These are phyloP conservation scores for Apophysomyces trapeziformis DNA, from an alignment of 371 early-diverging fungal genomes.

Conservation along the genomic window DNA sequence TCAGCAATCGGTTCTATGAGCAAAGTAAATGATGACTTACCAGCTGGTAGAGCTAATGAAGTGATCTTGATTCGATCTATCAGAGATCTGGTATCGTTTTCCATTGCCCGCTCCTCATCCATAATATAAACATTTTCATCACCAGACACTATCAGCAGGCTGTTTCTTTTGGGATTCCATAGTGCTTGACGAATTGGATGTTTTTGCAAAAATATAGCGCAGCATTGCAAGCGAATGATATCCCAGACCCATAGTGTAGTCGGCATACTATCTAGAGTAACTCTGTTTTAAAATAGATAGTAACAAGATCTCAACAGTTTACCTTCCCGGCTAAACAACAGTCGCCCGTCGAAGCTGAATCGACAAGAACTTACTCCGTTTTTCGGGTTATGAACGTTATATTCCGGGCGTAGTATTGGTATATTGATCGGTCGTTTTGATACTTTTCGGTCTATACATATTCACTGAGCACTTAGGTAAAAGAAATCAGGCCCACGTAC, in stretches of 20 bases:
- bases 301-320: conserved; percentile 25
- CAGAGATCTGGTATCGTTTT: conserved; percentile 8
- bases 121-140: conserved; percentile 48
- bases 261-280: conserved; percentile 62
- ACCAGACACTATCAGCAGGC: conserved; percentile 57
- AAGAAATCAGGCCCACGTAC: conserved; percentile 17
- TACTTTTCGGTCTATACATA: conserved; percentile 35
- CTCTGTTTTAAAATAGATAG: background rate
- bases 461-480: conserved; percentile 1
- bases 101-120: conserved; percentile 28
- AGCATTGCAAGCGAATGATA: conserved; percentile 39
- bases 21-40: conserved; percentile 15
- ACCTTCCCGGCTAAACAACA: conserved; percentile 57
- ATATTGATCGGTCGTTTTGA: conserved; percentile 46
- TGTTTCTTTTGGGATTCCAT: conserved; percentile 63
- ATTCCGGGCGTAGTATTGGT: conserved; percentile 52
- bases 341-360: conserved; percentile 65
- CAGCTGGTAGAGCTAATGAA: conserved; percentile 27
- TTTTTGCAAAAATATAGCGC: conserved; percentile 53
- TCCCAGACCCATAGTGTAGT: conserved; percentile 70
- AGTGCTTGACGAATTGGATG: conserved; percentile 44
- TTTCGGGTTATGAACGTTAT: conserved; percentile 63
- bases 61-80: conserved; percentile 14
- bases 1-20: background rate
- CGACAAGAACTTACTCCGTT: conserved; percentile 58